These are phyloP conservation scores for Paraconiothyrium sp. DNA, from an alignment of 2,329 filamentous ascomycete genomes.

Conservation along the genomic window DNA sequence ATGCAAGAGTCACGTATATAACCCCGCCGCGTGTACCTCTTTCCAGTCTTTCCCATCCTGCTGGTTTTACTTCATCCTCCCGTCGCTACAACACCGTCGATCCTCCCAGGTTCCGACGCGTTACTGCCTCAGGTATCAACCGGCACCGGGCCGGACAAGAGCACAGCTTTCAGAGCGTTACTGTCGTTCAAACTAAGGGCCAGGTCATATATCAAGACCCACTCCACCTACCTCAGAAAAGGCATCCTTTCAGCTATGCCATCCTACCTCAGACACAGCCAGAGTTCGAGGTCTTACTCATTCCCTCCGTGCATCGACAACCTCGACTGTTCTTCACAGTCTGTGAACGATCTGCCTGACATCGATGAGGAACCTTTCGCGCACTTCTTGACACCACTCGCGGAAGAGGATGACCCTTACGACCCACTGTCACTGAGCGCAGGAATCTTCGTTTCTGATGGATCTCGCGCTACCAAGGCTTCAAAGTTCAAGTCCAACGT, in stretches of 20 bases:
- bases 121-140: conserved; percentile 38
- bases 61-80: conserved; percentile 31
- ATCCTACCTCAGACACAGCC: conserved; percentile 38
- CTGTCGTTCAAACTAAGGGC: conserved; percentile 38
- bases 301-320: conserved; percentile 47
- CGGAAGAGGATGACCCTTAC: conserved; percentile 53
- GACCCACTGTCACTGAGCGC: conserved; percentile 49
- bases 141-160: conserved; percentile 43
- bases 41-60: conserved; percentile 20
- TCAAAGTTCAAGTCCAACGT: conserved; percentile 52
- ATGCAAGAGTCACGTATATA: conserved; percentile 46
- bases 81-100: conserved; percentile 28
- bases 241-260: conserved; percentile 43
- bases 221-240: conserved; percentile 32
- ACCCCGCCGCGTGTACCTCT: conserved; percentile 23
- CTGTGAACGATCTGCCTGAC: conserved; percentile 42
- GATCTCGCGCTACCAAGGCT: conserved; percentile 41
- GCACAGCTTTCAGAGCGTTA: conserved; percentile 28
- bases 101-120: conserved; percentile 25
- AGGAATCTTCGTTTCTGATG: conserved; percentile 48
- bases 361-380: conserved; percentile 56
- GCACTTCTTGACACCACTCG: conserved; percentile 54
- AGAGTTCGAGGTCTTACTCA: conserved; percentile 41
- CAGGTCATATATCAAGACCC: conserved; percentile 35
- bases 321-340: conserved; percentile 30